Conservation (phyloP, 352 stramenopile species). For the Phytophthora pini region DNA sequence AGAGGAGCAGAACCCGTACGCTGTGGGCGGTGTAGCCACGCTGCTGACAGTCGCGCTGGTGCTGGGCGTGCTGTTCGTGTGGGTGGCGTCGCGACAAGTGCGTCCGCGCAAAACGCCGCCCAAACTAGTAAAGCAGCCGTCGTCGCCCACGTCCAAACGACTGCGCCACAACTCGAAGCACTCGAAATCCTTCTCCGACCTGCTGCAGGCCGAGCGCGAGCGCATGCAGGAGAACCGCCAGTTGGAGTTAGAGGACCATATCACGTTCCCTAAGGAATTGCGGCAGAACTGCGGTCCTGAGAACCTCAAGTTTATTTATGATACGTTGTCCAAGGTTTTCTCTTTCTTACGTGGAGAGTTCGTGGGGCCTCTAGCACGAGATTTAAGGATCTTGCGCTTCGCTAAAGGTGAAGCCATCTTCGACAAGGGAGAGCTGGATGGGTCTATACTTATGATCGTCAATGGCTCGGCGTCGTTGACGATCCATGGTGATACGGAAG, state of each 20-base stretch:
- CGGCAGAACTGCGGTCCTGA: slow-evolving; percentile 67
- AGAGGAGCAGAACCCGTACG: slow-evolving; percentile 49
- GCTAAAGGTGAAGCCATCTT: slow-evolving; percentile 67
- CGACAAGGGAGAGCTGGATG: slow-evolving; percentile 59
- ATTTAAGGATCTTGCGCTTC: slow-evolving; percentile 65
- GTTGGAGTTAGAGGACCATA: slow-evolving; percentile 70
- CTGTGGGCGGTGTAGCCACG: slow-evolving; percentile 51
- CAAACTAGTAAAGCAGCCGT: slow-evolving; percentile 44
- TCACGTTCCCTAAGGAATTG: slow-evolving; percentile 65
- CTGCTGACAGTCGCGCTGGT: slow-evolving; percentile 53
- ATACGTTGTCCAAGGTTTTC: slow-evolving; percentile 82
- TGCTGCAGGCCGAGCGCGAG: slow-evolving; percentile 67
- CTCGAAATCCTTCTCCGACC: slow-evolving; percentile 77
- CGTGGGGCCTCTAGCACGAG: slow-evolving; percentile 60
- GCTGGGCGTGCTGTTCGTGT: slow-evolving; percentile 72
- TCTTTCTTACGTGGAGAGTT: slow-evolving; percentile 79
- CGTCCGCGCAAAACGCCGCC: slow-evolving; percentile 57
- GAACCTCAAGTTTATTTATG: slow-evolving; percentile 83
- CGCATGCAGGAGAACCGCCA: slow-evolving; percentile 67
- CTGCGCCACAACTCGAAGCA: slow-evolving; percentile 62
- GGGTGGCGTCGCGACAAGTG: slow-evolving; percentile 83
- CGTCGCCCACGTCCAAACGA: slow-evolving; percentile 78
- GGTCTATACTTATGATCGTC: slow-evolving; percentile 80
- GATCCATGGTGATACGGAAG: slow-evolving; percentile 55
- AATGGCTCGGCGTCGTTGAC: slow-evolving; percentile 60